These are phyloP conservation scores for Ustilago xerochloae DNA, from an alignment of 1,284 basidiomycete species.

Conservation along the genomic window DNA sequence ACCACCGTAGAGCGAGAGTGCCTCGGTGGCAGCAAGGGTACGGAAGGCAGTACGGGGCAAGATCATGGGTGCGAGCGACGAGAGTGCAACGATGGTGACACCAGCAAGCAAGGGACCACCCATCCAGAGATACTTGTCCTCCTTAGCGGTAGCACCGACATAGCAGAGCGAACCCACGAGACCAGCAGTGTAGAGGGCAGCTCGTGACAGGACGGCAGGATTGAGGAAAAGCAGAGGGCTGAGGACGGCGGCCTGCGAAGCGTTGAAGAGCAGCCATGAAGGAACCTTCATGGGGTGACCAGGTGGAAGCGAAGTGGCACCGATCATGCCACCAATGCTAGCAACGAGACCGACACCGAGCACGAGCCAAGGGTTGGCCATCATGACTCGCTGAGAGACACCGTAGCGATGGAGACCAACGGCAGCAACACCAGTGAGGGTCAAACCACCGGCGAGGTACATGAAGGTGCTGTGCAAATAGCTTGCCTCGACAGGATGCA, in stretches of 20 bases:
- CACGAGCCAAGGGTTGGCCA: slow-evolving; percentile 84
- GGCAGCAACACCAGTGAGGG: slow-evolving; percentile 81
- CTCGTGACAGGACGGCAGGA: slow-evolving; percentile 86
- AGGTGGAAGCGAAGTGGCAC: slow-evolving; percentile 64
- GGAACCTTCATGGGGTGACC: slow-evolving; percentile 67
- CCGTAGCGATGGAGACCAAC: slow-evolving; percentile 82
- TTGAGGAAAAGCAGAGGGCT: slow-evolving; percentile 80
- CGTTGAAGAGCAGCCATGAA: slow-evolving; percentile 77
- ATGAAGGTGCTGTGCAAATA: slow-evolving; percentile 85
- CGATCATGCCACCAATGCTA: slow-evolving; percentile 69
- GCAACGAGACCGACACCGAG: slow-evolving; percentile 79
- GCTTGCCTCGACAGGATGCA: slow-evolving; percentile 47
- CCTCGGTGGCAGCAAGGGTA: slow-evolving; percentile 79
- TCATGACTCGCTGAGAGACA: slow-evolving; percentile 81
- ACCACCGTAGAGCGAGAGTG: slow-evolving; percentile 81
- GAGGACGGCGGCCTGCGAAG: slow-evolving; percentile 81
- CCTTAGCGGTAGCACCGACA: slow-evolving; percentile 86
- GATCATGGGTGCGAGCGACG: slow-evolving; percentile 85
- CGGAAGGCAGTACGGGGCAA: slow-evolving; percentile 81
- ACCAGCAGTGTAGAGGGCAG: slow-evolving; percentile 87
- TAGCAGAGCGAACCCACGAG: slow-evolving; percentile 83
- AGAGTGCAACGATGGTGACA: slow-evolving; percentile 85
- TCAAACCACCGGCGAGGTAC: slow-evolving; percentile 84
- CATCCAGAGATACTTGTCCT: slow-evolving; percentile 85
- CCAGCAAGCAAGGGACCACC: slow-evolving; percentile 76